Percentiles rank a stretch among this genome's conserved stretches.
Evolutionary conservation across 441 rosid genomes (phyloP).

Genomic region (Dalechampia spathulata): DNA sequence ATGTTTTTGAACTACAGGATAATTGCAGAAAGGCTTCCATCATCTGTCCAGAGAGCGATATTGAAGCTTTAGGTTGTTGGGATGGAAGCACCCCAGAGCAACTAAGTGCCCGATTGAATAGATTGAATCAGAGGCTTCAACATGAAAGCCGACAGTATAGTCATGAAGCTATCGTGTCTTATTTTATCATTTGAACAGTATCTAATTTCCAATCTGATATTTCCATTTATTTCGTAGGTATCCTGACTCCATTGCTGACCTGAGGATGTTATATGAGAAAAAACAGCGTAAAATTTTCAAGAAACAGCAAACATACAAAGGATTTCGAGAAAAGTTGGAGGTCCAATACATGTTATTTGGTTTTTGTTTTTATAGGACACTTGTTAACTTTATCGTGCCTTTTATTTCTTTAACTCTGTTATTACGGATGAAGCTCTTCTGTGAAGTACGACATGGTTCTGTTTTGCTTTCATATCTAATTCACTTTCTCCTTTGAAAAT

Average conservation of each 20-base stretch:
- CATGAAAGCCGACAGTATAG: conserved; percentile 70
- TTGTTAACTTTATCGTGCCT: too few species aligned
- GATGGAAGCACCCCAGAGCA: conserved; percentile 85
- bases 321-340: conserved; percentile 53
- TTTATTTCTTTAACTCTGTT: too few species aligned
- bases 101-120: conserved; percentile 63
- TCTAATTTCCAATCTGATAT: neutral
- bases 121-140: conserved; percentile 66
- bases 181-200: conserved; percentile 10
- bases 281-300: conserved; percentile 59
- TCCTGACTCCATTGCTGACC: conserved; percentile 90
- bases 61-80: conserved; percentile 68
- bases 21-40: conserved; percentile 80
- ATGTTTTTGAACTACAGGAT: conserved; percentile 44
- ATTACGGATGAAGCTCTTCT: neutral
- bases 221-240: conserved; percentile 39
- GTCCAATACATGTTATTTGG: conserved; percentile 25
- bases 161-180: conserved; percentile 9
- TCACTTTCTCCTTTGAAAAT: neutral
- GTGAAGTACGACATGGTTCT: neutral
- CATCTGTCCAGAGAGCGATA: conserved; percentile 89
- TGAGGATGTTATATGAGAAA: conserved; percentile 56
- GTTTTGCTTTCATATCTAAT: neutral
- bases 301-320: conserved; percentile 45
- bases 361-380: conserved; percentile 3